Conservation (phyloP, 1,284 basidiomycete genomes). For the Ganoderma boninense region DNA sequence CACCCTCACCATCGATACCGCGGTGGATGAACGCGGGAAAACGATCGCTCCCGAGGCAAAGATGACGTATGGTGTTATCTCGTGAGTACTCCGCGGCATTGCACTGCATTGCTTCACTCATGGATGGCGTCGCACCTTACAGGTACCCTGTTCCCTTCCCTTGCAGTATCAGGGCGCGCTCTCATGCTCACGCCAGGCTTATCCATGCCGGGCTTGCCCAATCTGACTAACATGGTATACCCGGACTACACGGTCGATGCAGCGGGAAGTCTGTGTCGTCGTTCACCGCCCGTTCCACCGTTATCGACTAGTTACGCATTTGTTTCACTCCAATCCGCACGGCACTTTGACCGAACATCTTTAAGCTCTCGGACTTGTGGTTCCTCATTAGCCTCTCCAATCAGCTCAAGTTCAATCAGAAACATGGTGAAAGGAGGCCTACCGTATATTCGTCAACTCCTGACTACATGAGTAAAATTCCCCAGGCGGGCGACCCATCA, state of each 20-base stretch:
- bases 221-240: not conserved
- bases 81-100: conserved; percentile 1
- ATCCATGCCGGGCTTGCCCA: conserved; percentile 4
- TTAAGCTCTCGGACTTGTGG: not conserved
- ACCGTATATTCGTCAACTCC: too few relatives aligned
- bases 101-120: not conserved
- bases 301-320: not conserved
- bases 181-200: not conserved
- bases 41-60: conserved; percentile 14
- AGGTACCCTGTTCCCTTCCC: conserved; percentile 16
- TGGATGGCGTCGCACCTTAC: too few relatives aligned
- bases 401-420: too few relatives aligned
- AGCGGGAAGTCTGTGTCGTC: not conserved
- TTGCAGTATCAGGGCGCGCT: conserved; percentile 16
- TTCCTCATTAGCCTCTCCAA: too few relatives aligned
- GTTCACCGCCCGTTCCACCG: not conserved
- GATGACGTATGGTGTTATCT: conserved; percentile 16
- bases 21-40: conserved; percentile 9
- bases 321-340: not conserved
- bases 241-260: not conserved
- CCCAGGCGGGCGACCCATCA: too few relatives aligned
- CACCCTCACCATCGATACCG: conserved; percentile 14
- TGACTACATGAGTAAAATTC: too few relatives aligned
- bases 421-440: too few relatives aligned
- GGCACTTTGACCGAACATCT: not conserved